Percentiles rank a stretch among this genome's conserved stretches.
Evolutionary conservation across 2,329 filamentous ascomycete species (phyloP).

Genomic region (Aspergillus sp.): DNA sequence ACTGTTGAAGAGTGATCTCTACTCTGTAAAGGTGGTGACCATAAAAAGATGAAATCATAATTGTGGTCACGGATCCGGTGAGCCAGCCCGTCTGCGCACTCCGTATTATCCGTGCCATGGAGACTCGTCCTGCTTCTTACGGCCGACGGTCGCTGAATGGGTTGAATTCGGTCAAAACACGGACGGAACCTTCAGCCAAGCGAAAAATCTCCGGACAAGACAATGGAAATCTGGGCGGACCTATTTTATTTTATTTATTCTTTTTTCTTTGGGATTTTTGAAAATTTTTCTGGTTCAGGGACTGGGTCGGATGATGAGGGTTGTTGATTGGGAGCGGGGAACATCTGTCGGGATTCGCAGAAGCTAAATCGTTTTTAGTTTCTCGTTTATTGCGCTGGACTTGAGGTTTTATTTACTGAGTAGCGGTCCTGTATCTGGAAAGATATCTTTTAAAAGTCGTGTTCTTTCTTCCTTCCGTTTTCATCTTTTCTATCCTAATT

Average conservation of each 20-base stretch:
- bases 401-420: not conserved
- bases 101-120: not conserved
- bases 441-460: too few relatives aligned
- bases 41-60: too few relatives aligned
- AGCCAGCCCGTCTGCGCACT: not conserved
- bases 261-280: too few relatives aligned
- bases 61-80: too few relatives aligned
- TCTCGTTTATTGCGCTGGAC: not conserved
- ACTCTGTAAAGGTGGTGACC: too few relatives aligned
- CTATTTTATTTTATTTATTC: too few relatives aligned
- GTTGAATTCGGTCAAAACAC: slow-evolving; percentile 1
- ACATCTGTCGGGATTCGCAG: slow-evolving; percentile 9
- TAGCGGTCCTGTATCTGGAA: too few relatives aligned
- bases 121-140: too few relatives aligned
- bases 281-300: not conserved
- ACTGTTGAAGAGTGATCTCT: too few relatives aligned
- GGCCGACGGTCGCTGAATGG: not conserved
- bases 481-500: not conserved
- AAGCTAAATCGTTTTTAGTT: slow-evolving; percentile 1
- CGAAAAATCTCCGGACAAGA: slow-evolving; percentile 12
- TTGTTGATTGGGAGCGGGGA: slow-evolving; percentile 10
- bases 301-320: not conserved
- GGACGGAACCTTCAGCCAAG: slow-evolving; percentile 10
- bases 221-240: not conserved
- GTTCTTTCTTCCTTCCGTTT: not conserved